Percentiles rank a stretch among this genome's conserved stretches.
phyloP scores from a whole-genome alignment of 1,284 basidiomycete species.

The Cutaneotrichosporon arboriforme region DNA sequence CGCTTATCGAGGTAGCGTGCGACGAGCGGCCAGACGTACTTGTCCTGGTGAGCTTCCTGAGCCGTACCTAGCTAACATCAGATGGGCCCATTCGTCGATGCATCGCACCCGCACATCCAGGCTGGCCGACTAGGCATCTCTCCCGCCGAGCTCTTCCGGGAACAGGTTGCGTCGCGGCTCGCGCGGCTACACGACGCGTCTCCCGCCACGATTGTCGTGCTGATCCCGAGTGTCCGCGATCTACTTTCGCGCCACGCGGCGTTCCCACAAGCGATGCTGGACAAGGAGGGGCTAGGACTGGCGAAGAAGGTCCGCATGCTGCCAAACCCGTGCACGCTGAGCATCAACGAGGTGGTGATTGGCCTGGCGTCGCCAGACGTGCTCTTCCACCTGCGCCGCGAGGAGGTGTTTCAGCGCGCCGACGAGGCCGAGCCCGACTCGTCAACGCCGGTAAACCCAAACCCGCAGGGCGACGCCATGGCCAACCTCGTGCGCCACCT shows the following conservation, averaged over 20 bases:
- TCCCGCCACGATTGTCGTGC: constrained; percentile 63
- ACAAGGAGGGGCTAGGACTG: constrained; percentile 47
- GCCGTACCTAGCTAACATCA: constrained; percentile 40
- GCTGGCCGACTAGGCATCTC: constrained; percentile 63
- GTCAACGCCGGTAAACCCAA: constrained; percentile 27
- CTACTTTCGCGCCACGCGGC: constrained; percentile 72
- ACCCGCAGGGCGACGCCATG: constrained; percentile 65
- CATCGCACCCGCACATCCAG: constrained; percentile 65
- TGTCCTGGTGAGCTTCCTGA: constrained; percentile 59
- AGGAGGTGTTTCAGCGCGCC: constrained; percentile 71
- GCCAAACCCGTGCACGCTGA: constrained; percentile 81
- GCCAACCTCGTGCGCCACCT: constrained; percentile 71
- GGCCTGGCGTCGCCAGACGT: constrained; percentile 75
- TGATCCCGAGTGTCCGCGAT: constrained; percentile 80
- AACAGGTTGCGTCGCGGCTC: constrained; percentile 61
- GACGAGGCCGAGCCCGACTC: constrained; percentile 59
- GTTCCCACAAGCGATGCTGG: constrained; percentile 77
- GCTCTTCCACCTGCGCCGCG: constrained; percentile 78
- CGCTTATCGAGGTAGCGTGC: constrained; percentile 57
- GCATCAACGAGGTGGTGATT: constrained; percentile 76
- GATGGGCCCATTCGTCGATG: constrained; percentile 87
- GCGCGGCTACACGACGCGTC: constrained; percentile 57
- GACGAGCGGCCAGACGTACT: constrained; percentile 66
- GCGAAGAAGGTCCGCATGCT: constrained; percentile 65
- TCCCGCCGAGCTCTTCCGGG: constrained; percentile 65